Evolutionary conservation across 2,329 filamentous ascomycete species (phyloP), one percentile per base, ranked within the genome.

Genomic region (Pseudocercospora pini-densiflorae): DNA sequence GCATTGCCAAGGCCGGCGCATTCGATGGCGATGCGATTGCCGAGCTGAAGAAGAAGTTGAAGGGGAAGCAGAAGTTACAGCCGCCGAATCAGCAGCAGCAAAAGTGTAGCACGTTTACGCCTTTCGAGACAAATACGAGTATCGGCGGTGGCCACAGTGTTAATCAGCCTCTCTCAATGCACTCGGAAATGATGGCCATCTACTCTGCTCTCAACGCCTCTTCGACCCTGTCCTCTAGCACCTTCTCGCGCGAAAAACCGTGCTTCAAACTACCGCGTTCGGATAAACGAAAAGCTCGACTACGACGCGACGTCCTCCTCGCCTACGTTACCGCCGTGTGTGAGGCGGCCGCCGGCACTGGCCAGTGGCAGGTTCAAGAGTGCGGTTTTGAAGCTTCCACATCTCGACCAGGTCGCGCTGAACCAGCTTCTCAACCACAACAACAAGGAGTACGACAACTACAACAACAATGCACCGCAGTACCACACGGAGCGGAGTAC

Each of bases 181-280:
- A 86, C 70, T 82, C 81, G 3, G 84, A 86, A 78, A 86, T 86
- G 83, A 85, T 85, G 82, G 84, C 84, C 29, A 84, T 87, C 72
- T 81, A 83, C 71, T 82, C 81, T 29, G 83, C 83, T 51, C 80
- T 85, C 61, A 76, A 80, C 47, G 77, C 81, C 60, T 83, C 81
- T 60, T 80, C 77, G 70, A 80, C 79, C 57, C 71, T 81, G 73
- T 79, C 81, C 59, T 79, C 78, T 70, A 81, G 72, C 64, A 75
- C 79, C 54, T 76, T 80, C 77, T 83, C 77, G 61, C 80, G 75
- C 72, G 70, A 84, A 80, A 85, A 85, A 83, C 81, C 82, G 78
- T 80, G 75, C 78, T 81, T 80, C 76, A 81, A 81, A 80, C 77
- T 84, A 82, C 76, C 80, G 77, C 59, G 73, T 74, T 74, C 78